Evolutionary conservation across 2,329 filamentous ascomycete genomes (phyloP).

Genomic region (Xylariales sp.): DNA sequence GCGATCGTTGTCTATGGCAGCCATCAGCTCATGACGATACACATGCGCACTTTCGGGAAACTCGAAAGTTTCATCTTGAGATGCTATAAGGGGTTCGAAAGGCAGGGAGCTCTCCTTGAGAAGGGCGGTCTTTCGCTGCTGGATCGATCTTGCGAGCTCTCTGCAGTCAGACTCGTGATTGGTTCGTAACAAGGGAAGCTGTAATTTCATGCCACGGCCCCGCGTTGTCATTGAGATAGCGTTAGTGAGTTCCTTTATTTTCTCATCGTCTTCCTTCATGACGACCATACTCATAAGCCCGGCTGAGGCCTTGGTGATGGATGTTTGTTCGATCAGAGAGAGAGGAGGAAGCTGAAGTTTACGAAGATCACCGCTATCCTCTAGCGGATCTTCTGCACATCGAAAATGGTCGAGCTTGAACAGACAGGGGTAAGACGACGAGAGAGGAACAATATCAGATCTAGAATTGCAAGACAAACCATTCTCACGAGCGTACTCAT

Average conservation of each 20-base stretch:
- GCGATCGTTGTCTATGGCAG: slow-evolving; percentile 14
- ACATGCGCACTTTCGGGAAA: slow-evolving; percentile 16
- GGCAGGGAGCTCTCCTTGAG: slow-evolving; percentile 18
- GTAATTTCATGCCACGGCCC: slow-evolving; percentile 18
- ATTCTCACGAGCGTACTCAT: slow-evolving; percentile 23
- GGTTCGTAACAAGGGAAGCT: slow-evolving; percentile 18
- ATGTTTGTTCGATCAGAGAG: slow-evolving; percentile 15
- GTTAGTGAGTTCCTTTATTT: background rate
- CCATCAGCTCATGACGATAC: slow-evolving; percentile 12
- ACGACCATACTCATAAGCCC: slow-evolving; percentile 13
- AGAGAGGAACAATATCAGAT: slow-evolving; percentile 13
- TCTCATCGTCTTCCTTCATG: slow-evolving; percentile 8
- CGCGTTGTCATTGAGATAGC: slow-evolving; percentile 8
- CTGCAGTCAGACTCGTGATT: slow-evolving; percentile 24
- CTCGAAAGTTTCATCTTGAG: slow-evolving; percentile 19
- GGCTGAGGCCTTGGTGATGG: slow-evolving; percentile 13
- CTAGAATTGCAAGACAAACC: slow-evolving; percentile 20
- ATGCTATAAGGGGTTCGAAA: slow-evolving; percentile 18
- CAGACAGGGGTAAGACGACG: slow-evolving; percentile 9
- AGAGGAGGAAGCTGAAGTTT: slow-evolving; percentile 14
- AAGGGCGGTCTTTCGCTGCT: slow-evolving; percentile 11
- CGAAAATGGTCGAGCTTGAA: background rate
- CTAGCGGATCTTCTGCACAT: slow-evolving; percentile 3
- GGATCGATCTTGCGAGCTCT: slow-evolving; percentile 16
- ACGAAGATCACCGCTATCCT: too few relatives aligned